A percentile compares a stretch with the other conserved stretches of the same genome.
These are phyloP conservation scores for Verbena officinalis DNA, from an alignment of 257 asterid genomes.

Conservation along the genomic window DNA sequence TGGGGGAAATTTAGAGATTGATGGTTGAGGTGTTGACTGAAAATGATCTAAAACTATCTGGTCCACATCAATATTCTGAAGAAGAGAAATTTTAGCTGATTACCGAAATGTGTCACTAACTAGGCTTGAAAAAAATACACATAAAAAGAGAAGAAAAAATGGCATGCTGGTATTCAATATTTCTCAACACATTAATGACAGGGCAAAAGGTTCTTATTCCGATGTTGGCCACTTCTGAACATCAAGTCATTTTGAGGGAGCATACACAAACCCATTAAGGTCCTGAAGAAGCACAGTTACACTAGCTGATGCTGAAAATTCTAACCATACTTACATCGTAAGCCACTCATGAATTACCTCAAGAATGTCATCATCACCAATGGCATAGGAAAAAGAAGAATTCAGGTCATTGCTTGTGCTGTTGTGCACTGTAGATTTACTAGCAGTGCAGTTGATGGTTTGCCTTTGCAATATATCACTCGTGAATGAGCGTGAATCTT, in stretches of 20 bases:
- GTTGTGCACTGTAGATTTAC: conserved; percentile 36
- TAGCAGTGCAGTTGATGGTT: conserved; percentile 34
- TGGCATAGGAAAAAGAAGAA: conserved; percentile 35
- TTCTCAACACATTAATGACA: conserved; percentile 11
- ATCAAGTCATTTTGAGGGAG: conserved; percentile 3
- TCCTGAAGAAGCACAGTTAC: conserved; percentile 2
- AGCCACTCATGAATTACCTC: conserved; percentile 60
- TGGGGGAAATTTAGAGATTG: conserved; percentile 67
- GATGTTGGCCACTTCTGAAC: not conserved
- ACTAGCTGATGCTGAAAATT: conserved; percentile 13
- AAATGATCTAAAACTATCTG: conserved; percentile 70
- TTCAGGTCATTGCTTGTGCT: conserved; percentile 34
- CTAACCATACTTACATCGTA: conserved; percentile 19
- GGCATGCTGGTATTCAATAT: conserved; percentile 7
- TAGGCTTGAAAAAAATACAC: conserved; percentile 7
- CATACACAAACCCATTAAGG: conserved; percentile 12
- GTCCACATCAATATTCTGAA: conserved; percentile 83
- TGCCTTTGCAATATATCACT: conserved; percentile 37
- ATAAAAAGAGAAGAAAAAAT: not conserved
- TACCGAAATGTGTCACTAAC: conserved; percentile 19
- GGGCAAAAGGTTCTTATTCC: conserved; percentile 19
- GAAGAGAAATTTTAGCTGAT: conserved; percentile 18
- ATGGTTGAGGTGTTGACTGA: conserved; percentile 87
- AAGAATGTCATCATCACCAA: conserved; percentile 76
- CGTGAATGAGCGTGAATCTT: conserved; percentile 30